Base-by-base conservation (phyloP, 139 green algal species). In the Limnomonas spitsbergensis region DNA sequence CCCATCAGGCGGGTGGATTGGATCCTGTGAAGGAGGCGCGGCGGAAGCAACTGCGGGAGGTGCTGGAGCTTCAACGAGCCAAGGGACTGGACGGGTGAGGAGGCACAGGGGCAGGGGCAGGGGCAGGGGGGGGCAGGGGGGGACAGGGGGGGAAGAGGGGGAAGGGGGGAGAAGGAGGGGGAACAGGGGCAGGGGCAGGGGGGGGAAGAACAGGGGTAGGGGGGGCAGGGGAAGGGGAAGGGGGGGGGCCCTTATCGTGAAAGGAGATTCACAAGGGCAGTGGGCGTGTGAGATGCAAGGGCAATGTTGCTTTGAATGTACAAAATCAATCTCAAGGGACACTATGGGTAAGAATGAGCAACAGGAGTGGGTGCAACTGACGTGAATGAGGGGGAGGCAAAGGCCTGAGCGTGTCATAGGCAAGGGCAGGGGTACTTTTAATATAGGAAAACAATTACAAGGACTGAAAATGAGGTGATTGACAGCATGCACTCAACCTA, bases 41-140 rank as follows among this genome's bases (percentile, higher is more conserved):
- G 69, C 36, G 66, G 52, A 34, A 66, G 31, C 75, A 70, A 29
- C 78, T 90, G 40, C 38, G 75, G 39, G 82, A 85, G 66, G 66
- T 90, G 4, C 81, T 90, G 67, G 66, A 79, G 61, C 71, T 66
- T 75, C 85, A 90, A 80, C 68, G 77, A 38, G 80, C 56, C 1
- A 73, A 84, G 54, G 85, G 85, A 40, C 69, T 84, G 31, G 80
- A 75, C 53, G 73, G 72, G 76, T 69, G 73, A 3, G 76, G 31
- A 40, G 66, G 31, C 3, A 52, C 24, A 26, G 68, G 40, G 39
- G 61, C 1, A 40, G 74, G 47, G 38, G 31, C 20, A 61, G 14
- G 47, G 14, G 47, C 24, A 29, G 14, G n/a, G n/a, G 47, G 14
- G 20, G 14, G 47, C 47, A 61, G 14, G 14, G 14, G 20, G 47